These are phyloP conservation scores for Trichoderma sp. DNA, from an alignment of 2,329 filamentous ascomycete genomes.

Conservation along the genomic window DNA sequence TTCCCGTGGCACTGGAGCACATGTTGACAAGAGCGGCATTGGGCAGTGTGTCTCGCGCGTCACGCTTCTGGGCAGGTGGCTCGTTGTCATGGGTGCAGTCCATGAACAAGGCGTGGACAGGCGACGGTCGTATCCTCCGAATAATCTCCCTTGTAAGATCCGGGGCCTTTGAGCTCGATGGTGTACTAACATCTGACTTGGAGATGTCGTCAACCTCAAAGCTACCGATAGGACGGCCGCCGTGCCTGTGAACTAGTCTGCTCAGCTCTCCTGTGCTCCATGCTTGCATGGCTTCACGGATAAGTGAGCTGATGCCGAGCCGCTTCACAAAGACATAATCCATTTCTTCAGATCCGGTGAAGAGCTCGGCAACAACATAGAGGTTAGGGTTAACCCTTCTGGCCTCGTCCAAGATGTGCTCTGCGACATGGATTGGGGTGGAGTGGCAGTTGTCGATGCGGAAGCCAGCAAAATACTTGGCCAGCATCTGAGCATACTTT, in stretches of 20 bases:
- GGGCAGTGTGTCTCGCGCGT: slow-evolving; percentile 89
- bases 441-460: slow-evolving; percentile 98
- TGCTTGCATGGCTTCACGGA: slow-evolving; percentile 97
- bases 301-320: slow-evolving; percentile 85
- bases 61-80: slow-evolving; percentile 89
- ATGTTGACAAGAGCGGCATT: slow-evolving; percentile 94
- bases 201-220: slow-evolving; percentile 91
- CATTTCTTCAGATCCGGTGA: slow-evolving; percentile 92
- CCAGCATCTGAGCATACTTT: slow-evolving; percentile 85
- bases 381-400: slow-evolving; percentile 82
- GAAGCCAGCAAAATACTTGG: slow-evolving; percentile 92
- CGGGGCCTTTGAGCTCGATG: slow-evolving; percentile 35
- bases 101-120: slow-evolving; percentile 95
- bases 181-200: slow-evolving; percentile 52
- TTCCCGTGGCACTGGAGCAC: slow-evolving; percentile 92
- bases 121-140: slow-evolving; percentile 79
- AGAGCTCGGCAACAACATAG: slow-evolving; percentile 92
- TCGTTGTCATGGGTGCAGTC: slow-evolving; percentile 99
- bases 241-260: slow-evolving; percentile 88
- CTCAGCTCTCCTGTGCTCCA: slow-evolving; percentile 95
- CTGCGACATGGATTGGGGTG: slow-evolving; percentile 89
- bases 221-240: slow-evolving; percentile 91
- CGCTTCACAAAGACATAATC: slow-evolving; percentile 96
- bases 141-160: slow-evolving; percentile 63
- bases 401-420: slow-evolving; percentile 94